These are phyloP conservation scores for Penicillium corylophilum DNA, from an alignment of 2,329 filamentous ascomycete species.

Conservation along the genomic window DNA sequence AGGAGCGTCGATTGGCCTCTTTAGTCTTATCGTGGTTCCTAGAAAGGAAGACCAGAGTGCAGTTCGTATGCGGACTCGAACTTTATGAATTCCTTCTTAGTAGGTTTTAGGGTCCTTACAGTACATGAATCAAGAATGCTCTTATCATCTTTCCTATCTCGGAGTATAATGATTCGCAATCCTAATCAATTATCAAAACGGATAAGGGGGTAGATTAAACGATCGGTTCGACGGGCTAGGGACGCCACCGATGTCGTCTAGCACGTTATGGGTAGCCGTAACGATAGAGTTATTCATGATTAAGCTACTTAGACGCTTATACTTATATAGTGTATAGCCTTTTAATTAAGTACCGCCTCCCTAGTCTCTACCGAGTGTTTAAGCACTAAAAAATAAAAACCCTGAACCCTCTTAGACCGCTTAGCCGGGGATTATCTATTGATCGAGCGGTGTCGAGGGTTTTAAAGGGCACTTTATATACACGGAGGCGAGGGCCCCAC, in stretches of 20 bases:
- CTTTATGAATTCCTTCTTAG: conserved; percentile 5
- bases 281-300: too few species aligned
- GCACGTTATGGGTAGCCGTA: conserved; percentile 11
- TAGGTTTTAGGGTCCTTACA: conserved; percentile 7
- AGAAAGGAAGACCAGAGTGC: background rate
- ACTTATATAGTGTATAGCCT: too few species aligned
- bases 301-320: too few species aligned
- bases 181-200: background rate
- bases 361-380: background rate
- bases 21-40: conserved; percentile 17
- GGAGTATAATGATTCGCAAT: conserved; percentile 9
- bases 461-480: conserved; percentile 3
- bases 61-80: conserved; percentile 12
- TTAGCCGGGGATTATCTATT: conserved; percentile 8
- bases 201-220: conserved; percentile 11
- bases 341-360: too few species aligned
- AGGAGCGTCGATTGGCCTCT: conserved; percentile 13
- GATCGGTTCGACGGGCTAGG: conserved; percentile 14
- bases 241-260: conserved; percentile 26
- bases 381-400: background rate
- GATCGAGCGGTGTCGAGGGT: conserved; percentile 1
- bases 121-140: conserved; percentile 21
- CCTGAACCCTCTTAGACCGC: conserved; percentile 2
- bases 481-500: conserved; percentile 26
- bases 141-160: conserved; percentile 17